Evolutionary conservation across 2,329 filamentous ascomycete species (phyloP), one percentile per base, ranked within the genome.

Genomic region (Albophoma yamanashiensis): DNA sequence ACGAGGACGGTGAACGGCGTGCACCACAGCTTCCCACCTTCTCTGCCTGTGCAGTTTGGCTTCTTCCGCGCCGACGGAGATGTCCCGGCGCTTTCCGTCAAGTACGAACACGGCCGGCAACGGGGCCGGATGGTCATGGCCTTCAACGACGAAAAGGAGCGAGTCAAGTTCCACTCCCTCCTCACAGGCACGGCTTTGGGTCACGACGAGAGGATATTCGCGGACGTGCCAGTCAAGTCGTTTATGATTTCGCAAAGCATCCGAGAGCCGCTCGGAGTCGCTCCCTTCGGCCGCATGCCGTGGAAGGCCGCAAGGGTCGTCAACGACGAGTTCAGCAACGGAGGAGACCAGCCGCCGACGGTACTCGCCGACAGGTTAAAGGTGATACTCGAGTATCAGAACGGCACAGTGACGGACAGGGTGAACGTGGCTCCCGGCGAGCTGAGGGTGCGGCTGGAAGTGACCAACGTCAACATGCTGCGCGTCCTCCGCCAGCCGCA

Each of bases 401-500:
- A 87, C 65, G 90, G 91, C 56, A 90, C 87, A 50, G 78, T 95
- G 20, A 91, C 89, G 2, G 92, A 97, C 73, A 84, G 92, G 43
- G 80, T 96, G 68, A 96, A 96, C 66, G 79, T 95, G 67, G 87
- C 81, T 2, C 87, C 87, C 14, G 89, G 89, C n/a, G 88, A 91
- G 72, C 71, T 91, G 65, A 84, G 84, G 66, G 71, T 92, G 56
- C 80, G 84, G 38, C 76, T 91, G 40, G 84, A 88, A 64, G 82
- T 88, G 39, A 78, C 80, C 59, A 81, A 84, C 58, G 79, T 80
- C 27, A 84, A 84, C 57, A 77, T 84, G 17, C 74, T 94, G 56
- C 84, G 84, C 63, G 74, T 93, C 43, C 78, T 89, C 60, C 87
- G 92, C 45, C 84, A 88, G 61, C 82, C 86, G 2, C 92, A 96